These are phyloP conservation scores for Xylariaceae sp. DNA, from an alignment of 2,329 filamentous ascomycete genomes.

Conservation along the genomic window DNA sequence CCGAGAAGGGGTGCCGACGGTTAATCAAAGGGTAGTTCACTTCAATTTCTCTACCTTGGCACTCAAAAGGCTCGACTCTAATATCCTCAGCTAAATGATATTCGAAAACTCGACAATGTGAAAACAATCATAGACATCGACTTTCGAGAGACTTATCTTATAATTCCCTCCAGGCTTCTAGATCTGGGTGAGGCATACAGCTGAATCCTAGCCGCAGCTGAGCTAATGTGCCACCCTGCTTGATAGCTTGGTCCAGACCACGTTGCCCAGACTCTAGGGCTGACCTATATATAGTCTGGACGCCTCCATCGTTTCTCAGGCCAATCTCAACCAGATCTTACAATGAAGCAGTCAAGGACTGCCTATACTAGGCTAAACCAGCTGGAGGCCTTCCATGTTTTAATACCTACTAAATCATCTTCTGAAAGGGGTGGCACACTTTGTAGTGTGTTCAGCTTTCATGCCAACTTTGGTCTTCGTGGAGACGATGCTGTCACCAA, in stretches of 20 bases:
- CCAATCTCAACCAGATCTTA: not conserved
- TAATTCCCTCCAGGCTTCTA: not conserved
- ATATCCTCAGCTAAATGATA: not conserved
- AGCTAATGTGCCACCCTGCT: not conserved
- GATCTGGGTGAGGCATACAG: not conserved
- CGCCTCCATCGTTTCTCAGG: not conserved
- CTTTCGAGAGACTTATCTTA: not conserved
- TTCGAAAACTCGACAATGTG: not conserved
- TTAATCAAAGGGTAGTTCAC: too few species aligned
- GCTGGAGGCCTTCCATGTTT: not conserved
- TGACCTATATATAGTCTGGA: not conserved
- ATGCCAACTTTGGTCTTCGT: too few species aligned
- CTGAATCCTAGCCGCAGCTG: slow-evolving; percentile 3
- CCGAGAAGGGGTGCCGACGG: too few species aligned
- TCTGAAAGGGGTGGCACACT: too few species aligned
- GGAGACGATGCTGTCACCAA: too few species aligned
- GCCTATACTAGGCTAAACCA: not conserved
- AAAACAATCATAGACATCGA: not conserved
- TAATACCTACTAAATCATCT: too few species aligned
- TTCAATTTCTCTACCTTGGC: not conserved
- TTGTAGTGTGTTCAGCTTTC: too few species aligned
- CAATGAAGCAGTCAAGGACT: not conserved
- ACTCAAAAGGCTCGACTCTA: not conserved
- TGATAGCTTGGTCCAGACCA: not conserved
- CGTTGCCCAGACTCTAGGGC: not conserved